Base-by-base conservation (phyloP, 495 filamentous ascomycete species). In the Penicillium atrosanguineum region DNA sequence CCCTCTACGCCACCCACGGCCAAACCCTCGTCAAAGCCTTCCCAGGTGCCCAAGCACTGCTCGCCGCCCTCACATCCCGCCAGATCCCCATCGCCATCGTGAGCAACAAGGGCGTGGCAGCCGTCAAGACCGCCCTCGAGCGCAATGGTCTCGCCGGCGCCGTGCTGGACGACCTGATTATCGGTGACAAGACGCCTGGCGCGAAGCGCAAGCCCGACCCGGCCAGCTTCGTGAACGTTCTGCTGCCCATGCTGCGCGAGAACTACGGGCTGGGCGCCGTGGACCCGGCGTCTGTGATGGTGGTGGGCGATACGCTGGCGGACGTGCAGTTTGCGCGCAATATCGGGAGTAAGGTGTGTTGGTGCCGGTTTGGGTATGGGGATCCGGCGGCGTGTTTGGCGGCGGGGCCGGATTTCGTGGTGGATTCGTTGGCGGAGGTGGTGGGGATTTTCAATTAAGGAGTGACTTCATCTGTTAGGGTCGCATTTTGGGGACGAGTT, bases 291-390 rank as follows among this genome's bases (percentile, higher is more conserved):
- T 40, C 19, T 6, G 63, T 67, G 28, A 23, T 67, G 23, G 59
- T 67, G 18, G 55, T 67, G 8, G 60, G 63, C 25, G 63, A 66
- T 53, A 66, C 60, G 0, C 50, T 57, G 20, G 55, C 63, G 11
- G 63, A 66, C 46, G n/a, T 66, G 1, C 39, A 55, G 34, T 66
- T 63, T 25, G 63, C 63, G 18, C 34, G 38, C 7, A 66, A 60
- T 38, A 62, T 66, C 8, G 43, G 45, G 9, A 48, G 49, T 16
- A 58, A 47, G 43, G 51, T 48, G 4, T 57, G 50, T 29, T 66
- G 63, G 63, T 66, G 63, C 58, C 57, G 48, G 21, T 66, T 56
- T 56, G 63, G 63, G 4, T 60, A 66, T 38, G 60, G 60, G 7
- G 49, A 58, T 44, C 34, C 7, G 9, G 42, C 41, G 18, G 49